A percentile compares a stretch with the other conserved stretches of the same genome.
Conservation (phyloP, 169 alveolate species). For the Blepharisma undulans region DNA sequence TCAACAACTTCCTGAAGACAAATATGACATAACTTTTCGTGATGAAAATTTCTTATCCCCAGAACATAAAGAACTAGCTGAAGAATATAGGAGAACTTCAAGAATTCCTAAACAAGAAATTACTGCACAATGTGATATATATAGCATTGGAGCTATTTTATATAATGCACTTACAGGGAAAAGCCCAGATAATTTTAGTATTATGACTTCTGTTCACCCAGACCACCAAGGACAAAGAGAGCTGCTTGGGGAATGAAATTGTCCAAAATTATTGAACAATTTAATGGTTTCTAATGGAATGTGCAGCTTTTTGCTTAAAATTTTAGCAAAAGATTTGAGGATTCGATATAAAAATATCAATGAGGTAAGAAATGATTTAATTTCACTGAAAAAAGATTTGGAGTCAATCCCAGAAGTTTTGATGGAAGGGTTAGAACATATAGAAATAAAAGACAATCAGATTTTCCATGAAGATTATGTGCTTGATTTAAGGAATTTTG, state of each 20-base stretch:
- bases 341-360: neutral
- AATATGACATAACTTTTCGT: slow-evolving; percentile 16
- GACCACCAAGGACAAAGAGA: neutral
- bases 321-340: neutral
- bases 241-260: neutral
- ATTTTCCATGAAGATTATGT: neutral
- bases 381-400: neutral
- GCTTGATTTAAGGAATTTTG: neutral
- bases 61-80: slow-evolving; percentile 45
- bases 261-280: neutral
- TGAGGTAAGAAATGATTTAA: slow-evolving; percentile 18
- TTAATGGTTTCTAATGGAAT: slow-evolving; percentile 21
- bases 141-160: slow-evolving; percentile 23
- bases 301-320: slow-evolving; percentile 26
- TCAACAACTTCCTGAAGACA: slow-evolving; percentile 34
- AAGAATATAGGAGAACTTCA: slow-evolving; percentile 34
- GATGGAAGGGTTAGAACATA: slow-evolving; percentile 13
- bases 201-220: neutral
- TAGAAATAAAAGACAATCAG: neutral
- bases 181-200: neutral
- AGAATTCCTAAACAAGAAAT: slow-evolving; percentile 38
- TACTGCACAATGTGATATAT: neutral
- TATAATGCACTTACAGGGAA: slow-evolving; percentile 27
- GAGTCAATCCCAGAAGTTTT: slow-evolving; percentile 13
- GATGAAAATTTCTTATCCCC: slow-evolving; percentile 32